These are phyloP conservation scores for Cercospora sojina DNA, from an alignment of 2,329 filamentous ascomycete species.

Conservation along the genomic window DNA sequence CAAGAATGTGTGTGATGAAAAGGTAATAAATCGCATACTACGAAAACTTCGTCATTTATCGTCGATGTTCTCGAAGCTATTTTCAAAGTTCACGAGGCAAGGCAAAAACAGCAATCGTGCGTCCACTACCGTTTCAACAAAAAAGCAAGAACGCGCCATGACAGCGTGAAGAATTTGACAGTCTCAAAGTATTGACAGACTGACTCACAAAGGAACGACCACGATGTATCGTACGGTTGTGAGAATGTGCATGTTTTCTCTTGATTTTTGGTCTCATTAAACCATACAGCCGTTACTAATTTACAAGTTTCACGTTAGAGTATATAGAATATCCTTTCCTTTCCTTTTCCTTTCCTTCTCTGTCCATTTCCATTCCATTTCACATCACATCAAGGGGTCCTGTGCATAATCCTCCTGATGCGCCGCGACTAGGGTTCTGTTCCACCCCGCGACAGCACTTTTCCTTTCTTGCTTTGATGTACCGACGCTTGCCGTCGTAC, in stretches of 20 bases:
- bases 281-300: slow-evolving; percentile 4
- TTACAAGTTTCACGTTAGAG: neutral
- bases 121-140: neutral
- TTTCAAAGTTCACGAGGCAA: neutral
- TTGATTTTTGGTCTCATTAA: neutral
- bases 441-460: neutral
- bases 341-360: neutral
- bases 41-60: neutral
- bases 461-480: neutral
- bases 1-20: neutral
- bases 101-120: neutral
- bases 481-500: neutral
- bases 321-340: neutral
- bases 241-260: neutral
- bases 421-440: neutral
- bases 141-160: neutral
- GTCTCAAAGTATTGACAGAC: neutral
- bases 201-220: neutral
- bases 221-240: neutral
- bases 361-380: neutral
- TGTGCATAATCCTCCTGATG: neutral
- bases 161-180: neutral
- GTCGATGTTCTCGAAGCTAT: neutral
- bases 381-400: neutral
- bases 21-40: neutral